Evolutionary conservation across 139 green algal species (phyloP), one percentile per base, ranked within the genome.

Genomic region (Coelastrella sp.): DNA sequence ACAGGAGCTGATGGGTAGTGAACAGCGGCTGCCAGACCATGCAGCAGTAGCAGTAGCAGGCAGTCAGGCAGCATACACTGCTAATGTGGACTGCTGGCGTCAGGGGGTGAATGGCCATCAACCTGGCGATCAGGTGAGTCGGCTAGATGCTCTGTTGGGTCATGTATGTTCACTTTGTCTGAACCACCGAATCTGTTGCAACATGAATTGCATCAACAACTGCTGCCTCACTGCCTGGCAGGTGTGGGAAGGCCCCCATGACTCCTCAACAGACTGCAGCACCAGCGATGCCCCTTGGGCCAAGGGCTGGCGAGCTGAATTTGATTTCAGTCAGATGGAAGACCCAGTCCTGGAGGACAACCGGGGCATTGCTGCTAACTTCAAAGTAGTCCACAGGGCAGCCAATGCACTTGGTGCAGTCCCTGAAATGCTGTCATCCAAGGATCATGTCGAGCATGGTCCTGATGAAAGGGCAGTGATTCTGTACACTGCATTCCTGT

Each of bases 401-500:
- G 53, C 66, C 17, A 59, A 60, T 38, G 40, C 82, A 27, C 87
- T 98, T 27, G 95, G 95, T 0, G 88, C 85, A 13, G 86, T 96
- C 23, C 94, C 95, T 0, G 79, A 90, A 30, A 94, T 97, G 88
- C 86, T 97, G 59, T 88, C 85, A 13, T 66, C 87, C 1, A 84
- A 93, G 17, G 93, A 96, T 79, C 92, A 92, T 79, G 48, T 88
- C 37, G 75, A 90, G 37, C 90, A 94, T 23, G 94, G 93, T 4
- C 85, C 93, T 32, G 94, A 98, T 71, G 92, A 95, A 87, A 86
- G 89, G 48, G 88, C 84, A 19, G 88, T 94, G 17, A 85, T 95
- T 25, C 74, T 95, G 34, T 97, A 93, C 64, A 80, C 94, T 38
- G 90, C 94, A 2, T 94, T 95, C 81, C 88, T 98, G 66, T 94